These are phyloP conservation scores for Neurospora tetrasperma DNA, from an alignment of 495 filamentous ascomycete species.

Conservation along the genomic window DNA sequence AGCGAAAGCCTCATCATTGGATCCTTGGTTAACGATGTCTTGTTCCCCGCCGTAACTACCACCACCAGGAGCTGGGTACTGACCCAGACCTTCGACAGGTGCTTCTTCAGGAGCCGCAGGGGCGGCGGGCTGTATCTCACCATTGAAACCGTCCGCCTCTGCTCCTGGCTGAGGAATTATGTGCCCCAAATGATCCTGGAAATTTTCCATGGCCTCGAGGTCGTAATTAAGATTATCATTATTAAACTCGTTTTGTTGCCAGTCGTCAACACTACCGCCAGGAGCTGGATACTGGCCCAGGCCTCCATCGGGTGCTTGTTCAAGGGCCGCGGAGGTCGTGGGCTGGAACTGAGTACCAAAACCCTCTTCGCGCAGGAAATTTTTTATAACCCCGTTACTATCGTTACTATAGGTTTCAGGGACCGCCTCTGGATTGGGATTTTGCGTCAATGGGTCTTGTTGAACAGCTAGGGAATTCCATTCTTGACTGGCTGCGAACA, in stretches of 20 bases:
- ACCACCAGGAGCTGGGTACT: background rate
- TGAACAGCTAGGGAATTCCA: background rate
- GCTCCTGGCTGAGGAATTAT: background rate
- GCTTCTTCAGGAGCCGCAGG: background rate
- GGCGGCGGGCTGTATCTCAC: background rate
- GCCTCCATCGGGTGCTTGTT: background rate
- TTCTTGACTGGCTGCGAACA: background rate
- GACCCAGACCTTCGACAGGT: background rate
- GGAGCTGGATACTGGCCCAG: background rate
- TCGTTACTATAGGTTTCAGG: background rate
- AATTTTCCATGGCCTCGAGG: background rate
- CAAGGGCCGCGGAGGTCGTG: background rate
- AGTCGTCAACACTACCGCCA: background rate
- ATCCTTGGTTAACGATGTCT: background rate
- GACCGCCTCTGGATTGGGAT: background rate
- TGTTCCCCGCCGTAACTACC: background rate
- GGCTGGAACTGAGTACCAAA: background rate
- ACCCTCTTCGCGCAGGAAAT: background rate
- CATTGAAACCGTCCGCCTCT: background rate
- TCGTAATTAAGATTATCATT: background rate
- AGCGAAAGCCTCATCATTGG: too few relatives aligned
- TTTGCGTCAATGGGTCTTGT: background rate
- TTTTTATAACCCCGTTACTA: background rate
- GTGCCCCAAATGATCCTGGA: background rate
- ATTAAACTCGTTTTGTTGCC: background rate